phyloP scores from a whole-genome alignment of 768 basidiomycete species.

The Boletus sensibilis region DNA sequence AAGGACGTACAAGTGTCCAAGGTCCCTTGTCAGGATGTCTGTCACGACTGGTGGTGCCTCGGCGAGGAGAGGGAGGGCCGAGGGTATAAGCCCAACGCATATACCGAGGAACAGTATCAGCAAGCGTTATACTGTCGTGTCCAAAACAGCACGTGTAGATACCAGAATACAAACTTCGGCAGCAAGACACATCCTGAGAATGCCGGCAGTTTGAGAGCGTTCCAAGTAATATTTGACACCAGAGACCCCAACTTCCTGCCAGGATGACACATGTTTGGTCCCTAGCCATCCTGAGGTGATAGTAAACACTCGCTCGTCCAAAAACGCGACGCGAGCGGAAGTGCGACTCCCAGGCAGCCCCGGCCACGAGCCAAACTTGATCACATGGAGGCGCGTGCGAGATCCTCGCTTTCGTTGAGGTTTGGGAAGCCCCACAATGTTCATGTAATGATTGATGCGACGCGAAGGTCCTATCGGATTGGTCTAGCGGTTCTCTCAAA shows the following conservation, averaged over 20 bases:
- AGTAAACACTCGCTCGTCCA: neutral
- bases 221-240: neutral
- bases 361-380: neutral
- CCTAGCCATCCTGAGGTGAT: neutral
- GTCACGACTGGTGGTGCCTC: neutral
- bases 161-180: neutral
- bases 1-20: neutral
- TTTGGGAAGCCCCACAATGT: neutral
- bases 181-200: neutral
- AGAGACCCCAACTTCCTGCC: neutral
- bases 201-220: slow-evolving; percentile 11
- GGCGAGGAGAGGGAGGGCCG: neutral
- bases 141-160: neutral
- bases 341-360: neutral
- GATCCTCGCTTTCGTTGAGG: neutral
- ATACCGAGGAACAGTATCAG: neutral
- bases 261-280: neutral
- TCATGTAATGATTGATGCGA: neutral
- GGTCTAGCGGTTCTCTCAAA: neutral
- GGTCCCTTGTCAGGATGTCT: neutral
- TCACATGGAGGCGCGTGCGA: neutral
- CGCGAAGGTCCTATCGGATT: neutral
- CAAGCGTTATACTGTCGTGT: neutral
- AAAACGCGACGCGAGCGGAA: neutral
- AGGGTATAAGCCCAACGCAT: neutral